These are phyloP conservation scores for Piper longum DNA, from an alignment of 164 flowering plant genomes.

Conservation along the genomic window DNA sequence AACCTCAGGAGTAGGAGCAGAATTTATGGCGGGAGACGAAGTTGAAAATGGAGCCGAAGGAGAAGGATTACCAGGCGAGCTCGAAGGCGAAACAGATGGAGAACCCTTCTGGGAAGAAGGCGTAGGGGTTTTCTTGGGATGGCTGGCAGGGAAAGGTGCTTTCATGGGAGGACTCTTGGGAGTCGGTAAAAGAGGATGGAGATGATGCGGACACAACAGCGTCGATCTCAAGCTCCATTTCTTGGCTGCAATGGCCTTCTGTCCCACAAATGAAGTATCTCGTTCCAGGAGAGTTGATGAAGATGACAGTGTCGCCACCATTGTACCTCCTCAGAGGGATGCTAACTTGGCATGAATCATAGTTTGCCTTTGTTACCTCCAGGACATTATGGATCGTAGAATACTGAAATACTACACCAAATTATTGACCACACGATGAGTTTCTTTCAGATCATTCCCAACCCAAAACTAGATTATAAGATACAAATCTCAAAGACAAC, in stretches of 20 bases:
- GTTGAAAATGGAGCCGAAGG: neutral
- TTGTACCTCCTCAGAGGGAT: slow-evolving; percentile 19
- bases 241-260: slow-evolving; percentile 34
- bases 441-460: too few relatives aligned
- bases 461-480: too few relatives aligned
- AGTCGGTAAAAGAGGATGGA: neutral
- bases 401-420: slow-evolving; percentile 41
- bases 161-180: slow-evolving; percentile 4
- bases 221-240: slow-evolving; percentile 41
- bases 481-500: too few relatives aligned
- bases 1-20: neutral
- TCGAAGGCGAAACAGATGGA: slow-evolving; percentile 1
- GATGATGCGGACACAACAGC: slow-evolving; percentile 10
- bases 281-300: slow-evolving; percentile 28
- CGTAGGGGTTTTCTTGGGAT: slow-evolving; percentile 9
- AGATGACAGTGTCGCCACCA: slow-evolving; percentile 28
- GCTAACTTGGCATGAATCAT: slow-evolving; percentile 26
- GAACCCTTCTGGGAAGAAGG: slow-evolving; percentile 1
- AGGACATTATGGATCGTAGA: slow-evolving; percentile 27
- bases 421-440: neutral
- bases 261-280: slow-evolving; percentile 62
- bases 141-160: slow-evolving; percentile 4
- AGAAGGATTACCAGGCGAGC: too few relatives aligned
- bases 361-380: slow-evolving; percentile 41
- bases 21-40: neutral